Conservation (phyloP, 768 basidiomycete genomes). For the Kondoa malvinella region DNA sequence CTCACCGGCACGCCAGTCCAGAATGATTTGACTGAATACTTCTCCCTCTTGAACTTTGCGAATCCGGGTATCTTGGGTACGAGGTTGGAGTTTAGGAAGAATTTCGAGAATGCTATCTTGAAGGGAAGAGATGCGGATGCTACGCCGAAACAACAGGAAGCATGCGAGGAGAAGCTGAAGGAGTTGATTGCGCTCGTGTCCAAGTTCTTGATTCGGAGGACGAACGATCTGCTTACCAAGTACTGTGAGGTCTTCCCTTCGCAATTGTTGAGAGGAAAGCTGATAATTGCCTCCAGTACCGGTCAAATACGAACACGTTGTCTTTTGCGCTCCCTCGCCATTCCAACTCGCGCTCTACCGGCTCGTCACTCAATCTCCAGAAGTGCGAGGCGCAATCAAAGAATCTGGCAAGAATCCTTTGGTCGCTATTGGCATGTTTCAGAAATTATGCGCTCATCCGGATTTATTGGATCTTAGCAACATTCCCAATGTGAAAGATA, state of each 20-base stretch:
- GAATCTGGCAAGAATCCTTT: slow-evolving; percentile 54
- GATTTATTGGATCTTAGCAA: slow-evolving; percentile 42
- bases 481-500: slow-evolving; percentile 29
- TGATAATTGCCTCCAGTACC: slow-evolving; percentile 46
- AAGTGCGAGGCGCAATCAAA: slow-evolving; percentile 52
- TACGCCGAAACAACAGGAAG: slow-evolving; percentile 52
- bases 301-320: slow-evolving; percentile 95
- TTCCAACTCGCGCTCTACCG: slow-evolving; percentile 69
- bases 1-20: slow-evolving; percentile 90
- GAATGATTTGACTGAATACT: slow-evolving; percentile 60
- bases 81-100: slow-evolving; percentile 36
- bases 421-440: slow-evolving; percentile 66
- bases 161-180: slow-evolving; percentile 57
- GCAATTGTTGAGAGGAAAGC: neutral
- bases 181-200: slow-evolving; percentile 41
- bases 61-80: slow-evolving; percentile 71
- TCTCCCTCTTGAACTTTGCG: slow-evolving; percentile 92
- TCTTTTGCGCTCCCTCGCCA: slow-evolving; percentile 70
- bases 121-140: slow-evolving; percentile 68
- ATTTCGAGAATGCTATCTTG: slow-evolving; percentile 77
- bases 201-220: slow-evolving; percentile 70
- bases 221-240: slow-evolving; percentile 64
- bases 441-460: slow-evolving; percentile 88
- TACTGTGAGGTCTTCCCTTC: slow-evolving; percentile 48
- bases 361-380: slow-evolving; percentile 56